phyloP scores from a whole-genome alignment of 116 monocot species.

The Cymodocea nodosa region DNA sequence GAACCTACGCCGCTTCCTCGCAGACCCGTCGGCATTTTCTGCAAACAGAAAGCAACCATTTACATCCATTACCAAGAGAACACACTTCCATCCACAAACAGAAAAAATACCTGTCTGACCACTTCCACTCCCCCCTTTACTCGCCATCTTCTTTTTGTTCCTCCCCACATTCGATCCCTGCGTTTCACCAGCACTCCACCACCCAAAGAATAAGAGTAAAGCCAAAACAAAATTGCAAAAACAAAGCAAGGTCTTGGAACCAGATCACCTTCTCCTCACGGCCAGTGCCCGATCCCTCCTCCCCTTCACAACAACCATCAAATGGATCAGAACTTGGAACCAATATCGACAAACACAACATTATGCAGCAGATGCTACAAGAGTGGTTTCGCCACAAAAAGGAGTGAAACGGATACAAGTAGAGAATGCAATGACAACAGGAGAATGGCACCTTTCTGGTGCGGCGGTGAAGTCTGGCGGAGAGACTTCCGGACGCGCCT shows the following conservation, averaged over 20 bases:
- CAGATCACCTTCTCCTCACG: not conserved
- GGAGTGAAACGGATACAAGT: no score
- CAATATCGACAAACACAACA: not conserved
- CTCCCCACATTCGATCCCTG: not conserved
- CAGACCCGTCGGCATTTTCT: not conserved
- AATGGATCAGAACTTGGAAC: no score
- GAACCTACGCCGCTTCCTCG: constrained; percentile 16
- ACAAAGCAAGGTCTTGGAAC: not conserved
- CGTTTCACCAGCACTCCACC: not conserved
- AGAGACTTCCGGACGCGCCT: not conserved
- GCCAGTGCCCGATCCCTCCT: no score
- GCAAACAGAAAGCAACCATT: not conserved
- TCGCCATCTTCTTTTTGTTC: no score
- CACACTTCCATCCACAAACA: not conserved
- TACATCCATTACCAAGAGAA: not conserved
- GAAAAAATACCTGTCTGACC: not conserved
- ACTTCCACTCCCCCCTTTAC: no score
- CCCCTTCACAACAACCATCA: no score
- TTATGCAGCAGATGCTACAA: not conserved
- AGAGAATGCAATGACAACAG: no score
- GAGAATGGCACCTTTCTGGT: not conserved
- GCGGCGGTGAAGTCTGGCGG: not conserved
- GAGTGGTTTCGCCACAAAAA: not conserved
- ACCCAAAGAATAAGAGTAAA: not conserved
- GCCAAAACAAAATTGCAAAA: not conserved